phyloP scores from a whole-genome alignment of 1,284 basidiomycete genomes.

The Ceratobasidium sp. region DNA sequence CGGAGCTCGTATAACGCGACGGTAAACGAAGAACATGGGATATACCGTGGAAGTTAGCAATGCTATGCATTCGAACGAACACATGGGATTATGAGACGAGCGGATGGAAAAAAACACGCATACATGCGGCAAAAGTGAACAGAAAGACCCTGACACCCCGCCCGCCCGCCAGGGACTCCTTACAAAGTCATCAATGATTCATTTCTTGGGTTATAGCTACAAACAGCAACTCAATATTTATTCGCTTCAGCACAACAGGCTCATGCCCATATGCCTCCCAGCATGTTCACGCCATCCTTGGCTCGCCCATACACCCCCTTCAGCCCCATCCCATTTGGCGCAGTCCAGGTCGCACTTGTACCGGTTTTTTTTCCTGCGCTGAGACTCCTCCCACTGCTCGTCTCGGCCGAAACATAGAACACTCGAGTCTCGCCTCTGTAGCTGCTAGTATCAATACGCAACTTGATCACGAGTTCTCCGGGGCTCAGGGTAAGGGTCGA shows the following conservation, averaged over 20 bases:
- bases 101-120: too few relatives aligned
- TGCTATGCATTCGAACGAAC: too few relatives aligned
- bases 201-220: too few relatives aligned
- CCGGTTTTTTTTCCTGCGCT: constrained; percentile 53
- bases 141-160: too few relatives aligned
- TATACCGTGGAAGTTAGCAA: too few relatives aligned
- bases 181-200: too few relatives aligned
- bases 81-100: too few relatives aligned
- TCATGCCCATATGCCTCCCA: not conserved
- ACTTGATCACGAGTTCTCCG: constrained; percentile 51
- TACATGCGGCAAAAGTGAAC: too few relatives aligned
- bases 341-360: constrained; percentile 52
- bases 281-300: constrained; percentile 52
- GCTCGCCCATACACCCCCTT: constrained; percentile 55
- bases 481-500: constrained; percentile 52
- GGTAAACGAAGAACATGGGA: too few relatives aligned
- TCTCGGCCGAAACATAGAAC: constrained; percentile 55
- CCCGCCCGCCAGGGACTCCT: too few relatives aligned
- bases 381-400: constrained; percentile 53
- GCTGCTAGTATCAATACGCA: constrained; percentile 53
- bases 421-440: constrained; percentile 53
- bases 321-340: constrained; percentile 55
- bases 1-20: too few relatives aligned
- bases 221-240: too few relatives aligned
- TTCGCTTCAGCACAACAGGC: not conserved